phyloP scores from a whole-genome alignment of 768 basidiomycete genomes.

The Lactarius deliciosus region DNA sequence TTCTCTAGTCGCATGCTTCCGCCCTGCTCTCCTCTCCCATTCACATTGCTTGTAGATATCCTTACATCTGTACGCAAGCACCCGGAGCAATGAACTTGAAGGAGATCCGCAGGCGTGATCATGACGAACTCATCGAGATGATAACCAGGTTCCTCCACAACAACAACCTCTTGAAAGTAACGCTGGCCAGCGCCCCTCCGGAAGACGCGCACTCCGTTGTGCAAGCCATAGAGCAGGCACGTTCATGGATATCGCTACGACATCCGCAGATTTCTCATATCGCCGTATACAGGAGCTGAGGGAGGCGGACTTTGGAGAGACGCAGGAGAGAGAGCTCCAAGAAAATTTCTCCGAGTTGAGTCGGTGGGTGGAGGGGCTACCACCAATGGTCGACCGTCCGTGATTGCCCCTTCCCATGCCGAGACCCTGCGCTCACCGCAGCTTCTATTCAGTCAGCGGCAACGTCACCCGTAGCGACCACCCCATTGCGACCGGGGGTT shows the following conservation, averaged over 20 bases:
- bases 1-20: background rate
- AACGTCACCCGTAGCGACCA: constrained; percentile 16
- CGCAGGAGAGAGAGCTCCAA: constrained; percentile 24
- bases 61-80: constrained; percentile 20
- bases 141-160: constrained; percentile 21
- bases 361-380: constrained; percentile 20
- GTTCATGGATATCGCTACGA: background rate
- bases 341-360: constrained; percentile 26
- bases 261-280: background rate
- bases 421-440: background rate
- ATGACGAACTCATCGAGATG: constrained; percentile 25
- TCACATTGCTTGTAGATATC: constrained; percentile 9
- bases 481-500: constrained; percentile 21
- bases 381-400: constrained; percentile 28
- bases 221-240: constrained; percentile 26
- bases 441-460: constrained; percentile 19
- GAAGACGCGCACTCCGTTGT: constrained; percentile 23
- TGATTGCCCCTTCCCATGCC: background rate
- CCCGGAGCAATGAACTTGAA: constrained; percentile 23
- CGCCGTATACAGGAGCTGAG: constrained; percentile 14
- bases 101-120: constrained; percentile 27
- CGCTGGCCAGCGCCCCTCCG: constrained; percentile 10
- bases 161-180: constrained; percentile 10
- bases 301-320: constrained; percentile 17
- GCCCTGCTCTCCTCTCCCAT: background rate